Base-by-base conservation (phyloP, 1,284 basidiomycete species). In the Marasmius sp. region DNA sequence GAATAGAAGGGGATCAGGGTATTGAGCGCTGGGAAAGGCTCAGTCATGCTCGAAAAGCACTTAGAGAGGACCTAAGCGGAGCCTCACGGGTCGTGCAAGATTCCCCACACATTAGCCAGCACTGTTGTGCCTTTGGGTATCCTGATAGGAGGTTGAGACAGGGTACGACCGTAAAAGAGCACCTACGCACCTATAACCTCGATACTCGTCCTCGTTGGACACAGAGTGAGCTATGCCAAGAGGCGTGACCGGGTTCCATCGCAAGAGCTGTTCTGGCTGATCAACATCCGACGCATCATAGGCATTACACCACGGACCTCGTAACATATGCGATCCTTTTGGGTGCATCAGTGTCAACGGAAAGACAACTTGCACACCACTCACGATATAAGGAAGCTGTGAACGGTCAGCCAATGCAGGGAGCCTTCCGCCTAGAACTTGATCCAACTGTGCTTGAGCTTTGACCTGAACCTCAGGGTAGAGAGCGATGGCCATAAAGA, bases 211-310 rank as follows among this genome's bases (percentile, higher is more conserved):
- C 47, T 81, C 75, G 56, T 77, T 67, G 33, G 74, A 69, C 38
- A 72, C 71, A 59, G 70, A 72, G 59, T 77, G 80, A 16, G 71
- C 74, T n/a, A 81, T 53, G 8, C 75, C 76, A 55, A 81, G 61
- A 37, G 79, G 77, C 14, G 74, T 68, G n/a, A 77, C 73, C n/a
- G 79, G 80, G 64, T 79, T 75, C 80, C 80, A 81, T 57, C 80
- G 70, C 7, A 81, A 66, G 37, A 75, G 71, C 70, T 77, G 62
- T 56, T 39, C 63, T 1, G 39, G 56, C 43, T 61, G 64, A 33
- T 57, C 34, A 37, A 61, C 27, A 18, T 27, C 11, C 0, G 59
- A 53, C 10, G 55, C 60, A 20, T 39, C 39, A 18, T 10, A 14
- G 12, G 39, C 49, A 34, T 34, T 38, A 14, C 20, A 5, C 41